These are phyloP conservation scores for Globisporangium orthogonon DNA, from an alignment of 352 stramenopile genomes.

Conservation along the genomic window DNA sequence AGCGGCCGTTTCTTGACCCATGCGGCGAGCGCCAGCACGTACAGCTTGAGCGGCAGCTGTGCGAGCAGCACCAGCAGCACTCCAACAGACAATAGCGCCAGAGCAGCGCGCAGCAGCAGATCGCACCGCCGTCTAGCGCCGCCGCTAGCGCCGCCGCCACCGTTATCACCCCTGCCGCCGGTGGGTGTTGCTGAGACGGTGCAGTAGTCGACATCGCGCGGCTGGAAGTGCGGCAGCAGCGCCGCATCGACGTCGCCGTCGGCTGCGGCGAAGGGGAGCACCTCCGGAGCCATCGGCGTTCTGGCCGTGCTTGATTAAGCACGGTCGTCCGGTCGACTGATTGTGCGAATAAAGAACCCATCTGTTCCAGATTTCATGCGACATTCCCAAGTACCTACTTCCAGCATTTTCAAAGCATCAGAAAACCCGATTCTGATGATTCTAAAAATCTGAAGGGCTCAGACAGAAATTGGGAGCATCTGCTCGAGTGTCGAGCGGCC, in stretches of 20 bases:
- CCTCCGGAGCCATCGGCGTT: too few relatives aligned
- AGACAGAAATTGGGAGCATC: constrained; percentile 22
- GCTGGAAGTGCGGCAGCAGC: constrained; percentile 2
- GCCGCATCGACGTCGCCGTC: not conserved
- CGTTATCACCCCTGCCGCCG: not conserved
- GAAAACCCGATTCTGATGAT: not conserved
- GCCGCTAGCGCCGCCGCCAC: too few relatives aligned
- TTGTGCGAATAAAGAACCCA: too few relatives aligned
- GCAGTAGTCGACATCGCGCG: not conserved
- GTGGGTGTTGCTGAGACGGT: not conserved
- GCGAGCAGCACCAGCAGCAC: constrained; percentile 22
- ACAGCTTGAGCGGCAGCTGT: constrained; percentile 38
- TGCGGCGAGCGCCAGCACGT: constrained; percentile 25
- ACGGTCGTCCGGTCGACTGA: too few relatives aligned
- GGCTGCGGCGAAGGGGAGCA: too few relatives aligned
- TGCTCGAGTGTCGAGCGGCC: constrained; percentile 53
- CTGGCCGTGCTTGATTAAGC: too few relatives aligned
- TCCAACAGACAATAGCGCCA: not conserved
- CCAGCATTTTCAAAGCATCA: not conserved
- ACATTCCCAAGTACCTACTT: too few relatives aligned
- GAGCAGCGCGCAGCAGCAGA: constrained; percentile 2
- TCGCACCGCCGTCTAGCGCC: not conserved
- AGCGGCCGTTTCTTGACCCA: constrained; percentile 51
- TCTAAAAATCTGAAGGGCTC: not conserved
- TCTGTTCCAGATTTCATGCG: too few relatives aligned